These are phyloP conservation scores for Aphanomyces cochlioides DNA, from an alignment of 352 stramenopile genomes.

Conservation along the genomic window DNA sequence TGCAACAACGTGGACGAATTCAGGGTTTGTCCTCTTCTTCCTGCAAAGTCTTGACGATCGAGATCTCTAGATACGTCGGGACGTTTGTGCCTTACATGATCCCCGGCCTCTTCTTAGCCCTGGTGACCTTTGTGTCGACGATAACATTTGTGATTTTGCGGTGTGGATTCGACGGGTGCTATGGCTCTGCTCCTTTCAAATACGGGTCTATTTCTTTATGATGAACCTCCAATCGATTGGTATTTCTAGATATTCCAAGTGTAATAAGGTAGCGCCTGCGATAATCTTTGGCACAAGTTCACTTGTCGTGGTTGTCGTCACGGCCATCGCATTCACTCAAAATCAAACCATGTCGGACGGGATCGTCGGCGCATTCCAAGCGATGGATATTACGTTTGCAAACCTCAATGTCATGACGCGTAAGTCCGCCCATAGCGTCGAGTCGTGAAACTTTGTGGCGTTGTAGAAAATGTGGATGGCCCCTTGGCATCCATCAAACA, in stretches of 20 bases:
- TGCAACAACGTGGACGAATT: constrained; percentile 62
- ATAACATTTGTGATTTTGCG: constrained; percentile 66
- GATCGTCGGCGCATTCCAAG: constrained; percentile 51
- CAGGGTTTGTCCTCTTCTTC: constrained; percentile 28
- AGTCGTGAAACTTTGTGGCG: constrained; percentile 19
- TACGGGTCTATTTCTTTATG: constrained; percentile 37
- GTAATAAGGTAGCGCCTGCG: constrained; percentile 63
- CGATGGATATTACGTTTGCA: constrained; percentile 65
- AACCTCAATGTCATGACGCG: constrained; percentile 56
- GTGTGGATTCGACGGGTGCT: constrained; percentile 75
- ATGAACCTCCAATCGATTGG: neutral
- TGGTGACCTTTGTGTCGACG: constrained; percentile 49
- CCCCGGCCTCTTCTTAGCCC: constrained; percentile 64
- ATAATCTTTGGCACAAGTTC: constrained; percentile 61
- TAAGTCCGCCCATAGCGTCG: neutral
- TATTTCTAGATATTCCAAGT: constrained; percentile 49
- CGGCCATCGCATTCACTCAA: constrained; percentile 61
- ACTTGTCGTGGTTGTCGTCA: constrained; percentile 67
- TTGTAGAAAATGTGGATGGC: constrained; percentile 52
- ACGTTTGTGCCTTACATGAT: constrained; percentile 67
- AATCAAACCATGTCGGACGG: constrained; percentile 79
- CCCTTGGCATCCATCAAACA: constrained; percentile 36
- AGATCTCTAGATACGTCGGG: constrained; percentile 43
- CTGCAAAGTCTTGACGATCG: too few species aligned
- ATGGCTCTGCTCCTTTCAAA: constrained; percentile 58